Evolutionary conservation across 1,284 basidiomycete genomes (phyloP), one percentile per base, ranked within the genome.

Genomic region (Anthracocystis walkeri): DNA sequence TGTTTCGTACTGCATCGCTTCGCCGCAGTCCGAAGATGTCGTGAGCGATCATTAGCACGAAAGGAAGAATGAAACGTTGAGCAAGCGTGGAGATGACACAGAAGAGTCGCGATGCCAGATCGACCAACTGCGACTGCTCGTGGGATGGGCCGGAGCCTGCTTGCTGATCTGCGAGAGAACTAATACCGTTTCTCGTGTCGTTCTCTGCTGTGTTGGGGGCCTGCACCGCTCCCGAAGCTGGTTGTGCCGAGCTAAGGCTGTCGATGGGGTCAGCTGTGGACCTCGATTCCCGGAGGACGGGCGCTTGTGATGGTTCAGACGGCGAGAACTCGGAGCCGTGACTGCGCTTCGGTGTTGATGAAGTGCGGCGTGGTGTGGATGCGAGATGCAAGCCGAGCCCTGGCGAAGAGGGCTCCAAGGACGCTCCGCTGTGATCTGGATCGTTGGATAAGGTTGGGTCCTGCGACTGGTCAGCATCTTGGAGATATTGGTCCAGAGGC

Each of bases 401-500:
- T 5, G 63, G 33, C 11, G 45, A 50, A 11, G 63, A 50, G 3
- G 63, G 38, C 29, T n/a, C 20, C 16, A 46, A 49, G 14, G 21
- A 21, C 23, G 18, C 11, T 35, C 31, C 16, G n/a, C 27, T 54
- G 48, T 14, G 46, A 14, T 27, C 29, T 21, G 11, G 20, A 27
- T 33, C 52, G 33, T 21, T 20, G 10, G 20, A 1, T 14, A 4
- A n/a, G 2, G 35, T 4, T 14, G 35, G 45, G 14, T 14, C 5
- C 4, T 64, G 38, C 11, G 61, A 11, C 14, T 40, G 51, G 8
- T 64, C 50, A 3, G 66, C 33, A n/a, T 75, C 56, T 3, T 58
- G 73, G 2, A 80, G 63, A 29, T 80, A 80, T 33, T 63, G 53
- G 33, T 75, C 72, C 20, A 78, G 25, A 2, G 78, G 78, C 23